Evolutionary conservation across 2,329 filamentous ascomycete genomes (phyloP).

Genomic region (Helotiales sp.): DNA sequence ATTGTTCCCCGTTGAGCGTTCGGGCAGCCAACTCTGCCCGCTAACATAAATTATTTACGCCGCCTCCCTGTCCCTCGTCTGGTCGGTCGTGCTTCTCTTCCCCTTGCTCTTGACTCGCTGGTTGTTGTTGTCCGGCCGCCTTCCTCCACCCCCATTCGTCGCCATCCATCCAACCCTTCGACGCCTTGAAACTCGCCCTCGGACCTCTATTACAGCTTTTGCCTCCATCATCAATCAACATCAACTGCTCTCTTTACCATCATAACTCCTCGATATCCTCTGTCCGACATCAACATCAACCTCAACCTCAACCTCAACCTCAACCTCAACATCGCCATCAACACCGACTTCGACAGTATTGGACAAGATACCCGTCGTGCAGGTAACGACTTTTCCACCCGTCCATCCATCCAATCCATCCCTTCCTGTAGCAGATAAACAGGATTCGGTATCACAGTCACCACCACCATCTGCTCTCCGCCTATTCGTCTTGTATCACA

Average conservation of each 20-base stretch:
- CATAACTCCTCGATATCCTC: neutral
- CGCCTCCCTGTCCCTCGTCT: neutral
- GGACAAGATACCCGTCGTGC: conserved; percentile 5
- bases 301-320: neutral
- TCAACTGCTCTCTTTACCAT: neutral
- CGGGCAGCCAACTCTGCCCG: neutral
- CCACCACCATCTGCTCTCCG: neutral
- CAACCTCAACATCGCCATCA: neutral
- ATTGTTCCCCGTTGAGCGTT: neutral
- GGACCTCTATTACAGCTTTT: neutral
- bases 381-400: conserved; percentile 21
- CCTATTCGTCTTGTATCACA: conserved; percentile 18
- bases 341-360: neutral
- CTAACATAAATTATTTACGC: conserved; percentile 2
- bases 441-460: conserved; percentile 7
- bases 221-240: neutral
- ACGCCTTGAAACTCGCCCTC: conserved; percentile 8
- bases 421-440: conserved; percentile 17
- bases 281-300: neutral
- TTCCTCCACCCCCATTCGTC: conserved; percentile 4
- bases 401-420: neutral
- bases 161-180: conserved; percentile 1
- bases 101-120: conserved; percentile 11
- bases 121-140: too few relatives aligned
- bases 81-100: neutral